Base-by-base conservation (phyloP, 192 early-diverging fungal species). In the Podila verticillata region DNA sequence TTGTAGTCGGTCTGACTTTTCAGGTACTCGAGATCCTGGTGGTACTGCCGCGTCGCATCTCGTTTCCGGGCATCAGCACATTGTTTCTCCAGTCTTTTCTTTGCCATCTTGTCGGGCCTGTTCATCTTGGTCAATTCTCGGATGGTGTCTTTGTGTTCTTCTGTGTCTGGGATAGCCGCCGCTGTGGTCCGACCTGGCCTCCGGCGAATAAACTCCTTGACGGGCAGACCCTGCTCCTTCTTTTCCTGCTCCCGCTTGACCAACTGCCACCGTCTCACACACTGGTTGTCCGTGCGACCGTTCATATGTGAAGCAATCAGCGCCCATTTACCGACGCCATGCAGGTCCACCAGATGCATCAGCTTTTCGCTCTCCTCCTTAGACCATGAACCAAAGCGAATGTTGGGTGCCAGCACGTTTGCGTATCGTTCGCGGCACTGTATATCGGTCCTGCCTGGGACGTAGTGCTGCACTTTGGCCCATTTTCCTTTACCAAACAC, bases 351-450 rank as follows among this genome's bases (percentile, higher is more conserved):
- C 61, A 89, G 48, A 66, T 81, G 82, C 72, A 74, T 48, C 71
- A 92, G 36, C 5, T 44, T 39, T 17, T 64, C 59, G 22, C 48
- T 30, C 68, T 84, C 87, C 48, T 87, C 85, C 7, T 24, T 32
- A 7, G 85, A 82, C 87, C 92, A 88, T 34, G 86, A 85, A 59
- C 86, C 83, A 36, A 86, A 82, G 47, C 90, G 87, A 28, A 95
- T 67, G 5, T 63, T 64, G 10, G 91, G 89, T 28, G 85, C 78
- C 44, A 94, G 74, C 9, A 92, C 84, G 72, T 95, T 94, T 73
- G 87, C 82, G 81, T 91, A 95, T 68, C 93, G 84, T 69, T 95
- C 93, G 57, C 93, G 86, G 61, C 93, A 94, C 68, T 95, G 90
- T 47, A 92, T 87, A 71, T 95, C 93, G 1, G 92, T 95, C 61